Base-by-base conservation (phyloP, 805 yeast species). In the Saccharomycopsis vini region DNA sequence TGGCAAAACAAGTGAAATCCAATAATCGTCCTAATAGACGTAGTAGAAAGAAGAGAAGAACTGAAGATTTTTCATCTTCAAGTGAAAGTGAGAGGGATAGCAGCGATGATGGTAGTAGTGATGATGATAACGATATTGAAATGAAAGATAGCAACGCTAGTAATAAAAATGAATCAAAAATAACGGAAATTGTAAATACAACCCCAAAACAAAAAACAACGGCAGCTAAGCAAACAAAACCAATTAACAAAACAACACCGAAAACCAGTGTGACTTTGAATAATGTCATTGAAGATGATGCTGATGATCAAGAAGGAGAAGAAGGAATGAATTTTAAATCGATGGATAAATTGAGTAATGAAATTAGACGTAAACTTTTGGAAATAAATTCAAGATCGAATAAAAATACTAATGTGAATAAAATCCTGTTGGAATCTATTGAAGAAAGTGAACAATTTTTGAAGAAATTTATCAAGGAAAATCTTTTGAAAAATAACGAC, bases 1-100 rank as follows among this genome's bases (percentile, higher is more conserved):
- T n/a, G n/a, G n/a, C n/a, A n/a, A n/a, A n/a, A n/a, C n/a, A n/a
- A n/a, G n/a, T n/a, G n/a, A n/a, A n/a, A n/a, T n/a, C n/a, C n/a
- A n/a, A n/a, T n/a, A n/a, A n/a, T n/a, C n/a, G n/a, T n/a, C n/a
- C n/a, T n/a, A n/a, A n/a, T n/a, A n/a, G n/a, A n/a, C 30, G 50
- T 31, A 24, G 49, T 18, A 43, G 50, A 43, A 47, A 47, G 43
- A 47, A 43, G 45, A 43, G 47, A 40, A 47, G 50, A 47, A 47
- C 50, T 18, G 50, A 47, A 33, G 50, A 43, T 34, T 47, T 43
- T 21, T 43, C 47, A 3, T 35, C 40, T 5, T 13, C 31, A 13
- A 29, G 20, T 5, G 35, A 33, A 7, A 35, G 41, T 36, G 29
- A 36, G 13, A 36, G 40, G 16, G 23, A 18, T 10, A 26, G 31